Conservation (phyloP, 176 grass and related monocot species). For the Juncus effusus region DNA sequence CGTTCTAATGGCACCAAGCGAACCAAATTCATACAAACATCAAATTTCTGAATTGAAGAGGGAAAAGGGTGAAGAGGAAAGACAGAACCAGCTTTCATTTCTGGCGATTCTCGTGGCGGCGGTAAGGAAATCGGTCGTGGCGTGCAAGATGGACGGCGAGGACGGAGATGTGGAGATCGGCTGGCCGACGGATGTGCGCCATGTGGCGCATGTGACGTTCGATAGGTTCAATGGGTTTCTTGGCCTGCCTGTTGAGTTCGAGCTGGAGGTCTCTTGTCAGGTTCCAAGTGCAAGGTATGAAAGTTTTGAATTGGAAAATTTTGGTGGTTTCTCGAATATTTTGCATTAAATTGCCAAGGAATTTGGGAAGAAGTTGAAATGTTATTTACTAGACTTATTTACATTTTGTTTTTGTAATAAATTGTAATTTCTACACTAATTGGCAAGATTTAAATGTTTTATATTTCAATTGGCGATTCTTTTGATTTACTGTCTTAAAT, state of each 20-base stretch:
- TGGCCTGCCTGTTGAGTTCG: conserved; percentile 85
- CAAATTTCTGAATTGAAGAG: conserved; percentile 23
- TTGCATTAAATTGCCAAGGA: neutral
- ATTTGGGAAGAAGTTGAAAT: neutral
- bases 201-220: conserved; percentile 96
- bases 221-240: conserved; percentile 92
- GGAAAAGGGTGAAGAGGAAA: conserved; percentile 26
- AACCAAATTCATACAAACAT: conserved; percentile 18
- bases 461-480: no score
- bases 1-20: conserved; percentile 37
- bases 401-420: no score
- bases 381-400: neutral
- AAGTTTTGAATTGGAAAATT: neutral
- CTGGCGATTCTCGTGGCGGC: conserved; percentile 49
- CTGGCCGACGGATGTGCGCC: conserved; percentile 83
- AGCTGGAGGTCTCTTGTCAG: conserved; percentile 68
- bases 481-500: no score
- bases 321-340: conserved; percentile 11
- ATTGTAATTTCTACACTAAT: no score
- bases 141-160: conserved; percentile 50
- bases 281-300: conserved; percentile 71
- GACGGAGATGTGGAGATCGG: conserved; percentile 61
- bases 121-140: conserved; percentile 57
- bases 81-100: conserved; percentile 38
- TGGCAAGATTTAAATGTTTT: no score